A percentile compares a stretch with the other conserved stretches of the same genome.
Conservation (phyloP, 23 red algal species). For the Gracilaria domingensis region DNA sequence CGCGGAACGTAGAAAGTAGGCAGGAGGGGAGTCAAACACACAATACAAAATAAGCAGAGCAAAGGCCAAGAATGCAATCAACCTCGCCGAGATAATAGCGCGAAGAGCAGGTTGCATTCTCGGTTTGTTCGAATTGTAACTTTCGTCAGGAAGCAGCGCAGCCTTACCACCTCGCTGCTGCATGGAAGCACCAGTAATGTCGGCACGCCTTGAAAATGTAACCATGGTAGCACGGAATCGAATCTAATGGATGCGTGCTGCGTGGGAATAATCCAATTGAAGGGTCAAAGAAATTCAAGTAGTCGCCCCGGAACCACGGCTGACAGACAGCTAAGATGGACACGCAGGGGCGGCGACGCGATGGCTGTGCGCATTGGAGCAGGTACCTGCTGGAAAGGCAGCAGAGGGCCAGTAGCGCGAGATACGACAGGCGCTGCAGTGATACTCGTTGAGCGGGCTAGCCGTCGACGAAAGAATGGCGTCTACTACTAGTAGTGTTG, state of each 20-base stretch:
- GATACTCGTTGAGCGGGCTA: background rate
- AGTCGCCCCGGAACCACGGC: background rate
- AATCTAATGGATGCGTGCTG: background rate
- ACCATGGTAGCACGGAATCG: background rate
- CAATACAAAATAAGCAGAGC: slow-evolving; percentile 5
- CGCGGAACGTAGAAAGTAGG: background rate
- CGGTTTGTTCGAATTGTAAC: slow-evolving; percentile 33
- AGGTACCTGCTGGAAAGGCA: background rate
- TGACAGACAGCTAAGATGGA: background rate
- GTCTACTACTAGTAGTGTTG: background rate
- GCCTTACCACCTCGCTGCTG: background rate
- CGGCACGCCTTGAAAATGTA: slow-evolving; percentile 1
- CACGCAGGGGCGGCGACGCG: background rate
- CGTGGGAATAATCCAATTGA: background rate
- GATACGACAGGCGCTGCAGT: background rate
- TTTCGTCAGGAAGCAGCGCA: background rate
- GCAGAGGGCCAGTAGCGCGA: background rate
- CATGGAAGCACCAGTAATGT: background rate
- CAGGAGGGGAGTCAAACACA: background rate
- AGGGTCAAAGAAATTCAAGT: background rate
- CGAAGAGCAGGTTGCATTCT: background rate
- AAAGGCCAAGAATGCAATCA: background rate
- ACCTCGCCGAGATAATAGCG: background rate
- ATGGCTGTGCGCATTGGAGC: background rate
- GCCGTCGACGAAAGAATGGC: background rate